Percentiles rank a stretch among this genome's conserved stretches.
phyloP scores from a whole-genome alignment of 495 filamentous ascomycete species.

The Sabuloglossum arenarium region DNA sequence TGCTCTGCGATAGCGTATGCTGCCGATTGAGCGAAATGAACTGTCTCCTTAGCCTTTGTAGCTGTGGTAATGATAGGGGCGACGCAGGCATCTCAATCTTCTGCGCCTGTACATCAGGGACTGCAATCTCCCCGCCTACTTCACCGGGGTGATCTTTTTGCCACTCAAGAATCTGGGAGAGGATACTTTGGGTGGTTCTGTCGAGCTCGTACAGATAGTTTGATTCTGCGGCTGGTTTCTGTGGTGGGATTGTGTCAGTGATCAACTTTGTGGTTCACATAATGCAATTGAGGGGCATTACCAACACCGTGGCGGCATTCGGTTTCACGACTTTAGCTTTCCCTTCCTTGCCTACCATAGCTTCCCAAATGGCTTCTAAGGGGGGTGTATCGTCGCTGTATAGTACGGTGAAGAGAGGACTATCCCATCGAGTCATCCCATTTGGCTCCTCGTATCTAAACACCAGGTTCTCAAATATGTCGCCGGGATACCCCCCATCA shows the following conservation, averaged over 20 bases:
- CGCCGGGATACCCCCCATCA: constrained; percentile 20
- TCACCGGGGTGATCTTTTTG: constrained; percentile 45
- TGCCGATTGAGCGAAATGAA: constrained; percentile 64
- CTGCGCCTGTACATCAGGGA: constrained; percentile 13
- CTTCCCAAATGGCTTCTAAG: constrained; percentile 58
- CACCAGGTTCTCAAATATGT: constrained; percentile 77
- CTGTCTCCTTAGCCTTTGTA: constrained; percentile 69
- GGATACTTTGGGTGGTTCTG: constrained; percentile 60
- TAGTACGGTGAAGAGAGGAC: constrained; percentile 75
- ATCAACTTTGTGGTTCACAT: background rate
- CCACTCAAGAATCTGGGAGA: constrained; percentile 52
- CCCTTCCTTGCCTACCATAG: constrained; percentile 38
- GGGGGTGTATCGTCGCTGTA: constrained; percentile 54
- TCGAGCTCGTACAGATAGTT: constrained; percentile 76
- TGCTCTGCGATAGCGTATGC: constrained; percentile 28
- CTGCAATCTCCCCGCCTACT: constrained; percentile 26
- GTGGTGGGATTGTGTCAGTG: background rate
- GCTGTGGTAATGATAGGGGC: constrained; percentile 36
- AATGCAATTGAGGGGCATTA: constrained; percentile 12
- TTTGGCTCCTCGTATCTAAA: constrained; percentile 95
- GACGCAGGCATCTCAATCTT: constrained; percentile 33
- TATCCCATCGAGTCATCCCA: constrained; percentile 87
- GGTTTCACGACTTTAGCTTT: constrained; percentile 37
- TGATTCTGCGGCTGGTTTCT: constrained; percentile 42
- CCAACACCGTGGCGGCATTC: constrained; percentile 62